phyloP scores from a whole-genome alignment of 495 filamentous ascomycete genomes.

The Rhypophila decipiens region DNA sequence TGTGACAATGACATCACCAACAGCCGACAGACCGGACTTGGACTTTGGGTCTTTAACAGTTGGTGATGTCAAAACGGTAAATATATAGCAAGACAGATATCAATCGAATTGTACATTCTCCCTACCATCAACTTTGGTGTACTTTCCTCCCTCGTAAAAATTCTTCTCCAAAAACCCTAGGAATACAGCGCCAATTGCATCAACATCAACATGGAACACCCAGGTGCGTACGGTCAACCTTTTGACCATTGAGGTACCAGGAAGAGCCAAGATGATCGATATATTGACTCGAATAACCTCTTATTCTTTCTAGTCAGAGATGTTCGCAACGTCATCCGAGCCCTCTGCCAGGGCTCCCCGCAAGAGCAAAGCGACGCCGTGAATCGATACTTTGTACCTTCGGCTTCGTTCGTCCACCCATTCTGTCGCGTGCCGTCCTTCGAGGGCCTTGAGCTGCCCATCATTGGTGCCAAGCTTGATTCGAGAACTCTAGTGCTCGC shows the following conservation, averaged over 20 bases:
- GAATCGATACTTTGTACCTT: conserved; percentile 60
- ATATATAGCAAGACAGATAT: too few relatives aligned
- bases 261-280: background rate
- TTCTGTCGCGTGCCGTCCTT: conserved; percentile 68
- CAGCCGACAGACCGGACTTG: too few relatives aligned
- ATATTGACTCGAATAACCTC: too few relatives aligned
- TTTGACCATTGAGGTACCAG: too few relatives aligned
- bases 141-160: too few relatives aligned
- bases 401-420: conserved; percentile 70
- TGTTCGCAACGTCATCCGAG: conserved; percentile 56
- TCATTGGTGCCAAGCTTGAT: conserved; percentile 39
- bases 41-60: too few relatives aligned
- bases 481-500: conserved; percentile 57
- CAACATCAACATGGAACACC: conserved; percentile 18
- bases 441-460: conserved; percentile 30
- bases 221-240: conserved; percentile 7
- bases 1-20: too few relatives aligned
- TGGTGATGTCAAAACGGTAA: too few relatives aligned
- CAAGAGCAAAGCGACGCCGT: conserved; percentile 56
- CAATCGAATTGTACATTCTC: too few relatives aligned
- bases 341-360: conserved; percentile 59
- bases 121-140: too few relatives aligned
- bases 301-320: conserved; percentile 24
- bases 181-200: too few relatives aligned
- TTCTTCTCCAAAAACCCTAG: too few relatives aligned